phyloP scores from a whole-genome alignment of 768 basidiomycete genomes.

The Amanita rimosa region DNA sequence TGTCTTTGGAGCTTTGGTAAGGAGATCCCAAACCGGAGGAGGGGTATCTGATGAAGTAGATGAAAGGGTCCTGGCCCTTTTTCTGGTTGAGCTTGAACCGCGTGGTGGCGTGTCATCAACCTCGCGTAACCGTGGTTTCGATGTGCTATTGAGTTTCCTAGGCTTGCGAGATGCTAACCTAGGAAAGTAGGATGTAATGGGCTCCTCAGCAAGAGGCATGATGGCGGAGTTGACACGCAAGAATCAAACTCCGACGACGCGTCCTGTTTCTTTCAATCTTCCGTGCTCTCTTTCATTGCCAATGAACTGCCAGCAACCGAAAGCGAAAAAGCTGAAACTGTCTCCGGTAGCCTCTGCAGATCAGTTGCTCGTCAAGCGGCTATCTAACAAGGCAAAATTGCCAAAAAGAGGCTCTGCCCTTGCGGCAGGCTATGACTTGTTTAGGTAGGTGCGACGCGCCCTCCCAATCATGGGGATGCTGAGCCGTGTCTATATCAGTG shows the following conservation, averaged over 20 bases:
- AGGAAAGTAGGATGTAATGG: conserved; percentile 9
- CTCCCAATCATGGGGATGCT: neutral
- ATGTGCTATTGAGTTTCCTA: neutral
- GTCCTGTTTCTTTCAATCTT: conserved; percentile 14
- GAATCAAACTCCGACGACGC: conserved; percentile 24
- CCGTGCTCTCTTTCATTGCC: too few relatives aligned
- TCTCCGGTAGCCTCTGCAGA: conserved; percentile 32
- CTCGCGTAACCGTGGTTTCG: neutral
- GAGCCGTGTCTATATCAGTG: conserved; percentile 32
- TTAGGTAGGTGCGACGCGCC: conserved; percentile 46
- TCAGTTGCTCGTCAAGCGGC: conserved; percentile 72
- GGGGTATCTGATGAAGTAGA: conserved; percentile 1
- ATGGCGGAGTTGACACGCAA: conserved; percentile 22
- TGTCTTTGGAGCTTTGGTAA: neutral
- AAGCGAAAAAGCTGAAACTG: conserved; percentile 52
- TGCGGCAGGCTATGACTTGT: conserved; percentile 93
- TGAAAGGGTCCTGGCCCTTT: neutral
- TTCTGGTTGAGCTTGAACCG: neutral
- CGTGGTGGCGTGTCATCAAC: neutral
- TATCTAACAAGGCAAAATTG: conserved; percentile 69
- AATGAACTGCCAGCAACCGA: conserved; percentile 17
- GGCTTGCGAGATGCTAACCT: neutral
- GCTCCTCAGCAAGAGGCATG: conserved; percentile 7
- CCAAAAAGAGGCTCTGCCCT: conserved; percentile 82
- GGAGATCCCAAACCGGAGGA: conserved; percentile 3